Conservation (phyloP, 176 grass and related monocot species). For the Hyparrhenia diplandra region DNA sequence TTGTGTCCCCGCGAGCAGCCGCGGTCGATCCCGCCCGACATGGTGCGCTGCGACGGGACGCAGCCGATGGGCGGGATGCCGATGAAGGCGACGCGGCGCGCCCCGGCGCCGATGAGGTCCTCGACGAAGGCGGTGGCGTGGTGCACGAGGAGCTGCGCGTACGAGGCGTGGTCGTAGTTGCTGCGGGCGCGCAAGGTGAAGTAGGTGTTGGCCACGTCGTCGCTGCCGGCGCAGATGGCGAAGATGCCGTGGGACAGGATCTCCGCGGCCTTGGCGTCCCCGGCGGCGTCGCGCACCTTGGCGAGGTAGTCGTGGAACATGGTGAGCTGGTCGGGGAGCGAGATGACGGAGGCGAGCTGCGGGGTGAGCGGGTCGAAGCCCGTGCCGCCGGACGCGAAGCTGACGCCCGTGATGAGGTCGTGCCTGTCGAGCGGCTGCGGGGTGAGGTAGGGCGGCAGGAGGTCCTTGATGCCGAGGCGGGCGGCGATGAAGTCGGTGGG, state of each 20-base stretch:
- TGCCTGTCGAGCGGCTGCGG: conserved; percentile 28
- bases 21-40: conserved; percentile 32
- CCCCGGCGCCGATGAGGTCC: conserved; percentile 47
- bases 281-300: conserved; percentile 34
- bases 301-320: conserved; percentile 62
- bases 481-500: conserved; percentile 66
- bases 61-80: conserved; percentile 80
- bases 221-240: conserved; percentile 63
- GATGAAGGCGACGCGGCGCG: conserved; percentile 45
- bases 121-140: conserved; percentile 36
- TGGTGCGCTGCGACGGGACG: conserved; percentile 74
- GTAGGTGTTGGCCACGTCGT: conserved; percentile 86
- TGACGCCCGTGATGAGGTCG: conserved; percentile 66
- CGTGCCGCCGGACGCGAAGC: conserved; percentile 77
- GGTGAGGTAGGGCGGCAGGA: conserved; percentile 57
- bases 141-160: conserved; percentile 43
- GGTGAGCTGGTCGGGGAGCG: conserved; percentile 45
- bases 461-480: conserved; percentile 59
- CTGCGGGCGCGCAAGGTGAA: conserved; percentile 37
- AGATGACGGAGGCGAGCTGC: conserved; percentile 44
- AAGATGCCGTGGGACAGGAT: conserved; percentile 41
- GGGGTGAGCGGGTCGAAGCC: conserved; percentile 70
- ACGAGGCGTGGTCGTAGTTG: conserved; percentile 46
- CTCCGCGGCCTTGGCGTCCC: background rate
- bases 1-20: conserved; percentile 52